Evolutionary conservation across 1,284 basidiomycete genomes (phyloP).

Genomic region (Marasmius tenuissimus): DNA sequence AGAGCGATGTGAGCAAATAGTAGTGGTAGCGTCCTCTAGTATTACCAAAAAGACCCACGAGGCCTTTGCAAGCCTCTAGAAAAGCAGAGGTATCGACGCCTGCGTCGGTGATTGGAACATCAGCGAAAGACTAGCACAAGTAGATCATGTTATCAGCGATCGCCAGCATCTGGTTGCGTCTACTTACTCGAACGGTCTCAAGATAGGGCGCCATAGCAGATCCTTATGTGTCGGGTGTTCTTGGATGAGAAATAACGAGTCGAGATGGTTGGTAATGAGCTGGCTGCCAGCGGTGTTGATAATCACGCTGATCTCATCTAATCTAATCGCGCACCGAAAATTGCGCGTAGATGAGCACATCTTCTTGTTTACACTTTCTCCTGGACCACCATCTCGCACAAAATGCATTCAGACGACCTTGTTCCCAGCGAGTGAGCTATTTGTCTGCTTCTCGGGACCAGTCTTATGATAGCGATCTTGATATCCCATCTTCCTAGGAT

Average conservation of each 20-base stretch:
- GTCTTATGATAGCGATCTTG: neutral
- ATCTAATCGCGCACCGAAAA: slow-evolving; percentile 11
- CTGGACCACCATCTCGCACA: neutral
- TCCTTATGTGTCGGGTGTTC: neutral
- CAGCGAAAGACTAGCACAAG: slow-evolving; percentile 76
- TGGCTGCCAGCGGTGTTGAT: neutral
- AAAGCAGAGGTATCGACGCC: slow-evolving; percentile 91
- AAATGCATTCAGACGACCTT: slow-evolving; percentile 21
- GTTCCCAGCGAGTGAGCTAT: slow-evolving; percentile 53
- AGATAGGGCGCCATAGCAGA: slow-evolving; percentile 82
- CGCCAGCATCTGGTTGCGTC: neutral
- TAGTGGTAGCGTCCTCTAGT: slow-evolving; percentile 20
- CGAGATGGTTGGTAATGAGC: slow-evolving; percentile 2
- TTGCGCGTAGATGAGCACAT: neutral
- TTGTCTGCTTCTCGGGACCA: neutral
- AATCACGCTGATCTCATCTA: slow-evolving; percentile 25
- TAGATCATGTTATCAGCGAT: slow-evolving; percentile 1
- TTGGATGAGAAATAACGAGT: slow-evolving; percentile 6
- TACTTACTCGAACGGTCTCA: slow-evolving; percentile 74
- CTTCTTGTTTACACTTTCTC: slow-evolving; percentile 6
- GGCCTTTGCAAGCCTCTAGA: slow-evolving; percentile 86
- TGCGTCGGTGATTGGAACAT: slow-evolving; percentile 84
- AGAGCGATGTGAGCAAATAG: neutral
- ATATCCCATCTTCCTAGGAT: slow-evolving; percentile 36
- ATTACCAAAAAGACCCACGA: slow-evolving; percentile 89